Base-by-base conservation (phyloP, 345 rosid genomes). In the Rubroshorea leprosula region DNA sequence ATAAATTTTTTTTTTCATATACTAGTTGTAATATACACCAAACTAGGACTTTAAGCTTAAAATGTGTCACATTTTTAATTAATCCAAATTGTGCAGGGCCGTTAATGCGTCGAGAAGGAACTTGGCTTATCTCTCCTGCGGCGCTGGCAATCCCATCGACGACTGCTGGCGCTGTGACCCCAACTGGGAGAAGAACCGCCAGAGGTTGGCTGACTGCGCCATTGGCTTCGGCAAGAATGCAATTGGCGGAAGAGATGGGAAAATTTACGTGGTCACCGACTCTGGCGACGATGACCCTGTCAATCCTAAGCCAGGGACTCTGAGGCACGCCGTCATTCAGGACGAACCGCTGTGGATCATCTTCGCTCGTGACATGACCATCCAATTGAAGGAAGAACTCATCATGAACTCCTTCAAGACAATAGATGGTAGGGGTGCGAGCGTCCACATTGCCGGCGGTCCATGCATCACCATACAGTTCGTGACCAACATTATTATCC, bases 101-200 rank as follows among this genome's bases (percentile, higher is more conserved):
- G 76, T 82, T 65, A 85, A 84, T 63, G 86, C 74, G 64, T 77
- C 90, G 1, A 66, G 83, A 75, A 80, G 92, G 69, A 85, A 75
- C 62, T 67, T 87, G 67, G 89, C 80, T 0, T 83, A 65, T 64
- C 68, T 84, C 44, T 82, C 95, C 4, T 84, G 95, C 18, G 83
- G 80, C 11, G 84, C 82, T 5, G 96, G 89, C 6, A 87, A 87
- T 53, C 96, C 96, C 12, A 80, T 84, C 18, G 96, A 87, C 9
- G 92, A 87, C 67, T 87, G 96, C 74, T 87, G 92, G 96, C 60
- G 92, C 45, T 84, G 92, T 56, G 96, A 84, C 68, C 78, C 90
- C 44, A 60, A 78, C 12, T 87, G 96, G 89, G 83, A 83, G 74
- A 69, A 72, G 56, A 85, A 87, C 72, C 75, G 92, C 9, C 85